These are phyloP conservation scores for Batrachochytrium dendrobatidis DNA, from an alignment of 371 early-diverging fungal species.

Conservation along the genomic window DNA sequence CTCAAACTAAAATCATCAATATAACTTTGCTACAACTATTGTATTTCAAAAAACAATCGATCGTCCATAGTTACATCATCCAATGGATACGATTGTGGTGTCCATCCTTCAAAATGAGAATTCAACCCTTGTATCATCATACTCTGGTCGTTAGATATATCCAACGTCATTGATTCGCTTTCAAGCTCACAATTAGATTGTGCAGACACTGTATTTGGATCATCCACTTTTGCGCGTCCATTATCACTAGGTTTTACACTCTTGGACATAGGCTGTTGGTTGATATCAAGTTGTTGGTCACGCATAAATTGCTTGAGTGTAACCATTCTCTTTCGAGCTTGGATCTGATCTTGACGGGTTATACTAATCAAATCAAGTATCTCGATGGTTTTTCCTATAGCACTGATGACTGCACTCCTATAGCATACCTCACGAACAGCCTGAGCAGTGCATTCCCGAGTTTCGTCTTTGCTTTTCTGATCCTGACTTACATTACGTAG, in stretches of 20 bases:
- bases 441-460: constrained; percentile 11
- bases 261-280: no score
- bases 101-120: background rate
- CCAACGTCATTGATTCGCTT: no score
- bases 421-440: constrained; percentile 19
- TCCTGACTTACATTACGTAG: constrained; percentile 10
- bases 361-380: constrained; percentile 5
- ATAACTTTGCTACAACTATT: no score
- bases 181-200: no score
- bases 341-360: background rate
- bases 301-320: constrained; percentile 1
- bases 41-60: background rate
- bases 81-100: background rate
- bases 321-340: constrained; percentile 6
- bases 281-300: background rate
- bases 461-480: constrained; percentile 4
- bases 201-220: no score
- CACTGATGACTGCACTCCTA: constrained; percentile 12
- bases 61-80: constrained; percentile 5
- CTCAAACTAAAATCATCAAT: no score
- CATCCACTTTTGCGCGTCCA: no score
- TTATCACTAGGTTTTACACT: no score
- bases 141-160: no score
- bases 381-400: constrained; percentile 4
- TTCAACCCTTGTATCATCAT: no score